These are phyloP conservation scores for Amaranthus hypochondriacus DNA, from an alignment of 148 eudicot species.

Conservation along the genomic window DNA sequence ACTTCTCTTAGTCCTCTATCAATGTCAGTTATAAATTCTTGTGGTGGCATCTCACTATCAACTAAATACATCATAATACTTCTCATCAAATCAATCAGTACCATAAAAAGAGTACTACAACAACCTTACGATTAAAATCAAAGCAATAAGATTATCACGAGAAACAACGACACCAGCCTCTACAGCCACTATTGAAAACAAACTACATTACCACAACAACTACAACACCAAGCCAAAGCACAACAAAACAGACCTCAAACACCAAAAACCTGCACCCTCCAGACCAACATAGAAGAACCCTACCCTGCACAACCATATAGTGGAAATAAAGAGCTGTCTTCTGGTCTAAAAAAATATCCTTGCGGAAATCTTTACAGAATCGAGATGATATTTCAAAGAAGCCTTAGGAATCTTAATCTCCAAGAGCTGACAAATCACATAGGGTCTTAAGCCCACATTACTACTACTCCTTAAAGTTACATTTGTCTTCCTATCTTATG, in stretches of 20 bases:
- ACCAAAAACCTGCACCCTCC: no score
- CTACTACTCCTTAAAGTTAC: constrained; percentile 75
- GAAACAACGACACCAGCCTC: no score
- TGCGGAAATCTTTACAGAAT: constrained; percentile 43
- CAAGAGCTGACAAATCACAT: constrained; percentile 73
- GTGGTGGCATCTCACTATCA: constrained; percentile 60
- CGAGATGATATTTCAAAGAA: constrained; percentile 41
- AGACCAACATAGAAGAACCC: no score
- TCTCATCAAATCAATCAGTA: constrained; percentile 26
- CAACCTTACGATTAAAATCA: no score
- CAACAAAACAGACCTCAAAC: no score
- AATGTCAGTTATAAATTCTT: constrained; percentile 39
- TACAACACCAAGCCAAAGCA: no score
- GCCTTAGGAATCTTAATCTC: constrained; percentile 45
- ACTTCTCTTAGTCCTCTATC: constrained; percentile 46
- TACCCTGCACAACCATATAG: no score
- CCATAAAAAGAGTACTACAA: no score
- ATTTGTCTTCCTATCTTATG: constrained; percentile 41
- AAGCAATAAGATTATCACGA: no score
- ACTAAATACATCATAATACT: constrained; percentile 44
- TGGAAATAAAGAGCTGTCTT: constrained; percentile 50
- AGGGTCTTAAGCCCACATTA: constrained; percentile 90
- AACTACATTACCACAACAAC: no score
- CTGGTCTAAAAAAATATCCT: constrained; percentile 88
- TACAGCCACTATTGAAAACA: no score